phyloP scores from a whole-genome alignment of 2,329 filamentous ascomycete species.

The Pseudogymnoascus sp. region DNA sequence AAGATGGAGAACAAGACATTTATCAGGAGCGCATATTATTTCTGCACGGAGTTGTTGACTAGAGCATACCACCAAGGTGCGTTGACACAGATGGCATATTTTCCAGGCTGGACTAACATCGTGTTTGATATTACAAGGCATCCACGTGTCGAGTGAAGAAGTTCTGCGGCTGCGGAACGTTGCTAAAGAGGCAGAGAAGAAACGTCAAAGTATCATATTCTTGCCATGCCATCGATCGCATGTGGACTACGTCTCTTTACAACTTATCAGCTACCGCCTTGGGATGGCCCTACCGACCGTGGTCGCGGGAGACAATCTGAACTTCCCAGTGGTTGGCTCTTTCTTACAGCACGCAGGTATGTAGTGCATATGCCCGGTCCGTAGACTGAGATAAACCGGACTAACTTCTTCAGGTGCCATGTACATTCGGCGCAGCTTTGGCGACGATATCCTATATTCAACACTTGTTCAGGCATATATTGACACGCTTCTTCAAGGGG shows the following conservation, averaged over 20 bases:
- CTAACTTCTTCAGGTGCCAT: conserved; percentile 55
- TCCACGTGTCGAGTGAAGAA: conserved; percentile 93
- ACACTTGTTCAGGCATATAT: conserved; percentile 96
- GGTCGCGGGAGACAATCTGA: conserved; percentile 91
- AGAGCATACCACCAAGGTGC: conserved; percentile 86
- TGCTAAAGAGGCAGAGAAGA: conserved; percentile 70
- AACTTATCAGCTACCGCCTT: conserved; percentile 90
- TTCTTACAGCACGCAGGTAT: conserved; percentile 86
- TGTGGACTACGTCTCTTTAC: conserved; percentile 90
- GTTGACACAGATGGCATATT: conserved; percentile 1
- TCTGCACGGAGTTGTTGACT: conserved; percentile 78
- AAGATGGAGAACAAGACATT: conserved; percentile 96
- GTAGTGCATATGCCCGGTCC: conserved; percentile 13
- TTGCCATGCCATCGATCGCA: conserved; percentile 90
- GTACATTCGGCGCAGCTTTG: conserved; percentile 91
- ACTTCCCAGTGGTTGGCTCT: conserved; percentile 79
- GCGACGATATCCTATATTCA: conserved; percentile 81
- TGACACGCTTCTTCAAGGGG: conserved; percentile 80
- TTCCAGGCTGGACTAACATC: conserved; percentile 1
- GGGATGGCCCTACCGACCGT: conserved; percentile 84
- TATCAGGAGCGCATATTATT: conserved; percentile 85
- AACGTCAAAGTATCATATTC: conserved; percentile 94
- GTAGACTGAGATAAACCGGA: not conserved
- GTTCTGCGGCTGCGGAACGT: conserved; percentile 74
- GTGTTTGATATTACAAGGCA: conserved; percentile 36